Percentiles rank a stretch among this genome's conserved stretches.
These are phyloP conservation scores for Aspergillus sp. DNA, from an alignment of 2,329 filamentous ascomycete species.

Conservation along the genomic window DNA sequence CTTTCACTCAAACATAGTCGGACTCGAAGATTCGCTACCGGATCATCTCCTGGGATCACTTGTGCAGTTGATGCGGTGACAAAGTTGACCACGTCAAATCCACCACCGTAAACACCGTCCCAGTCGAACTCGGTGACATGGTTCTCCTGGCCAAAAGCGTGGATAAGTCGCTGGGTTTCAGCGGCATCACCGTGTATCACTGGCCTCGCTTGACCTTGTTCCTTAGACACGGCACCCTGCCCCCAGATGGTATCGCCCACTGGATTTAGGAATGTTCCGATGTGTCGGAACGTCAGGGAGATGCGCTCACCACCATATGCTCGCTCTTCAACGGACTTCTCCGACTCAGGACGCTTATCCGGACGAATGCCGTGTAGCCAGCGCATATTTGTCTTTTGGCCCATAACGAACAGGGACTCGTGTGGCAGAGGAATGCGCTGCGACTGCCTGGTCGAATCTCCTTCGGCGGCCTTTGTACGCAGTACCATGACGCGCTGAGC, in stretches of 20 bases:
- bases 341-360: slow-evolving; percentile 65
- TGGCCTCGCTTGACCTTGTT: slow-evolving; percentile 49
- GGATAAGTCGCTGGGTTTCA: slow-evolving; percentile 60
- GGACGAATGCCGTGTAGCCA: slow-evolving; percentile 91
- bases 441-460: slow-evolving; percentile 42
- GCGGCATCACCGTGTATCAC: slow-evolving; percentile 64
- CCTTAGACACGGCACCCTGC: slow-evolving; percentile 73
- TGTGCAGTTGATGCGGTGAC: slow-evolving; percentile 29
- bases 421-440: slow-evolving; percentile 72
- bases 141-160: slow-evolving; percentile 81
- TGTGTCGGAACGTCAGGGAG: slow-evolving; percentile 82
- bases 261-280: slow-evolving; percentile 72
- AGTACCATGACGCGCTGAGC: slow-evolving; percentile 86
- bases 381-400: slow-evolving; percentile 69
- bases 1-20: slow-evolving; percentile 33
- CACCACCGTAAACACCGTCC: slow-evolving; percentile 65
- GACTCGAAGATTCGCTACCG: slow-evolving; percentile 32
- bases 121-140: slow-evolving; percentile 64
- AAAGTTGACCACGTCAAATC: slow-evolving; percentile 67
- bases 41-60: slow-evolving; percentile 26
- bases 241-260: slow-evolving; percentile 74
- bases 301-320: slow-evolving; percentile 73
- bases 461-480: slow-evolving; percentile 55
- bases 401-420: slow-evolving; percentile 81
- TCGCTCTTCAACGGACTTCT: slow-evolving; percentile 64